Evolutionary conservation across 306 rosid species (phyloP), one percentile per base, ranked within the genome.

Genomic region (Sesbania bispinosa): DNA sequence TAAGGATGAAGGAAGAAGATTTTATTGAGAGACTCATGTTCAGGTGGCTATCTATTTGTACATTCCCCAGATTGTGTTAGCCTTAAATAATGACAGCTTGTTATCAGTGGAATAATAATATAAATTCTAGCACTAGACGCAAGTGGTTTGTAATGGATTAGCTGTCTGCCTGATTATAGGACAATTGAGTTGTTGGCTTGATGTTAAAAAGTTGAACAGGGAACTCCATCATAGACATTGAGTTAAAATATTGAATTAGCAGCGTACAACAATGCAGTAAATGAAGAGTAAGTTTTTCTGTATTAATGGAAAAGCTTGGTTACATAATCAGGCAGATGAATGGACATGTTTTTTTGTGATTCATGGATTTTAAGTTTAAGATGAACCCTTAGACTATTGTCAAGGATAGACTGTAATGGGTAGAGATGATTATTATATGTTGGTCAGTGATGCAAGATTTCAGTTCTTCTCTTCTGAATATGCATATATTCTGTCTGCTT

Each of bases 1-100:
- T 95, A 59, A 88, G 96, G 74, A 95, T 95, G 96, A 95, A 95
- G 85, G 99, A 95, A 77, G 99, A 95, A 77, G 99, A 95, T 91
- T 95, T 95, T 82, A 95, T 91, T 29, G 96, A 95, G 86, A 89
- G 99, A 81, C 99, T 95, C 61, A 86, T 89, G 96, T 95, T 77
- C 96, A 95, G 99, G 99, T 95, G 80, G 74, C 80, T 76, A 78
- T 81, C 76, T 59, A 77, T 72, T 70, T 68, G n/a, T 52, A 32
- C 47, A 46, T 70, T 67, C 66, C 43, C 64, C 39, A 7, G 20
- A 33, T 71, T 55, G 51, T 15, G 57, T 80, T 85, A 65, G 55
- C 13, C 78, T 67, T 71, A 48, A 74, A 54, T 71, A 65, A 59
- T 71, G 52, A 70, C 26, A 27, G 26, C 65, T 80, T 75, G 69